These are phyloP conservation scores for Globisporangium radiosum DNA, from an alignment of 352 stramenopile species.

Conservation along the genomic window DNA sequence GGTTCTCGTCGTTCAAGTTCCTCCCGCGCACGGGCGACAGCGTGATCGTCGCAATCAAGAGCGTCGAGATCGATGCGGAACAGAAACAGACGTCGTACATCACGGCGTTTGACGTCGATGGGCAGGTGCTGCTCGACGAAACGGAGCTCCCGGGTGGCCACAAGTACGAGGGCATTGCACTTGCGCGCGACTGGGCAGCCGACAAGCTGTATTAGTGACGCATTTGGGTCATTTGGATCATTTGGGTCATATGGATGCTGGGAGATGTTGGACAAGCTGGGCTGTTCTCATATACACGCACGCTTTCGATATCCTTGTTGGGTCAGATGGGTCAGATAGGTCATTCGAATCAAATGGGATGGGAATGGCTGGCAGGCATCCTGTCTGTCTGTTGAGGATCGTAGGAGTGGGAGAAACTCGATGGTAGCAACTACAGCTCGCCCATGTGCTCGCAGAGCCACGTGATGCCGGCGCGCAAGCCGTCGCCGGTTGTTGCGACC, in stretches of 20 bases:
- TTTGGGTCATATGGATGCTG: neutral
- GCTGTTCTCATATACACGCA: no score
- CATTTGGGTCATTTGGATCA: neutral
- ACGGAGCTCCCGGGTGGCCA: slow-evolving; percentile 83
- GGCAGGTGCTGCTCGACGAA: slow-evolving; percentile 87
- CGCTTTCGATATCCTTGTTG: no score
- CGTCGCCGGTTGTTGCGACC: slow-evolving; percentile 72
- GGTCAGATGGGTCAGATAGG: no score
- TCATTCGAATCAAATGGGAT: no score
- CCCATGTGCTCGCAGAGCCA: slow-evolving; percentile 81
- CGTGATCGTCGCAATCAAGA: slow-evolving; percentile 93
- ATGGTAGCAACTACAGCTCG: slow-evolving; percentile 22
- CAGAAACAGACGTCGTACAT: slow-evolving; percentile 90
- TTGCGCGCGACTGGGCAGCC: slow-evolving; percentile 76
- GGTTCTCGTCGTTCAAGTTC: slow-evolving; percentile 95
- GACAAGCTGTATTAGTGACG: slow-evolving; percentile 12
- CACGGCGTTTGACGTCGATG: slow-evolving; percentile 91
- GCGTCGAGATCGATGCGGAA: slow-evolving; percentile 86
- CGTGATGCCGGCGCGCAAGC: slow-evolving; percentile 59
- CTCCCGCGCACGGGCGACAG: slow-evolving; percentile 84
- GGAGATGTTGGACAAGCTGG: no score
- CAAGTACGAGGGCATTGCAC: slow-evolving; percentile 93
- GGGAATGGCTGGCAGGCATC: no score
- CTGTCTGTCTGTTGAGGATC: no score
- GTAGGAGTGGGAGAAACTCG: neutral